Evolutionary conservation across 768 basidiomycete species (phyloP), one percentile per base, ranked within the genome.

Genomic region (Stropharia rugosoannulata): DNA sequence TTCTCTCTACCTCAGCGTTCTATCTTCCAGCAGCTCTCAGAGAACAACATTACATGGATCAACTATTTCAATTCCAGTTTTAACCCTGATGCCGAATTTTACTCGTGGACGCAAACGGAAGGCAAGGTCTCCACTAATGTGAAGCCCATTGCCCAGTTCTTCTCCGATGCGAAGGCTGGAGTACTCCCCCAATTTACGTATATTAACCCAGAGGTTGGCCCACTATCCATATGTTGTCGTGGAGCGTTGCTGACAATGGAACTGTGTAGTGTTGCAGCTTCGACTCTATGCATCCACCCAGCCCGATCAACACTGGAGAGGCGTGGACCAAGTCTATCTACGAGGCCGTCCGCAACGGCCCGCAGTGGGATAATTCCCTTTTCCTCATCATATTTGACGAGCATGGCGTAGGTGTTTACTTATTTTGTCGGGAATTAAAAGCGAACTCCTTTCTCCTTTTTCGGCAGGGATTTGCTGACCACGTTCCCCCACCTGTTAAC

Each of bases 351-450:
- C 57, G 70, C 18, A 55, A 61, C 36, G 57, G 62, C 10, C 66
- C 67, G 4, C 65, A 67, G 39, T 72, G 70, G 70, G 38, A 57
- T 8, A 58, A 69, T 46, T 71, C 65, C 2, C 58, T 72, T 39
- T 59, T 70, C 51, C 25, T 72, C 52, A n/a, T 72, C 59, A 69
- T 67, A 43, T 70, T 65, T 58, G 70, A 71, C 47, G 70, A 71
- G 51, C 59, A 59, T 46, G 70, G 70, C 37, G 54, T 56, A 56
- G n/a, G 54, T 50, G 8, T 27, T 46, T n/a, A 27, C 5, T 46
- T 7, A 4, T 2, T 27, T 29, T 12, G 19, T 7, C 4, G 9
- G 2, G 13, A 3, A 10, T 11, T n/a, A 27, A 9, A 19, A 25
- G 11, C 13, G 11, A 11, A 46, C 29, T 11, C 22, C 4, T 45